Percentiles rank a stretch among this genome's conserved stretches.
Conservation (phyloP, 768 basidiomycete genomes). For the Kwoniella sp. region DNA sequence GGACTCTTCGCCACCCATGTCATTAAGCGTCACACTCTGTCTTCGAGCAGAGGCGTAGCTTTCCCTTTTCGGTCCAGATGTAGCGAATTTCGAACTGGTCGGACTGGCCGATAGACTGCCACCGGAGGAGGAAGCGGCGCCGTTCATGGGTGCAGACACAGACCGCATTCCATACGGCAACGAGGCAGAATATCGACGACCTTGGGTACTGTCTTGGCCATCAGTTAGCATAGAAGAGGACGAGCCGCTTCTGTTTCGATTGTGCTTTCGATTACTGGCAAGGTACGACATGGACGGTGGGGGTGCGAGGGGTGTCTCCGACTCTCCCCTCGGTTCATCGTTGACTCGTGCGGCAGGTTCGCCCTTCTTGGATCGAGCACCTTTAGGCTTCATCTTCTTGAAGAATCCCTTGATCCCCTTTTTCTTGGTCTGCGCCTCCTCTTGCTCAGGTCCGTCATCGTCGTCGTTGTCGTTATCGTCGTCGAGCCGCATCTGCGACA, state of each 20-base stretch:
- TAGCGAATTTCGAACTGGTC: constrained; percentile 43
- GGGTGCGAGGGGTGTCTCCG: constrained; percentile 70
- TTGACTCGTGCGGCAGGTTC: constrained; percentile 10
- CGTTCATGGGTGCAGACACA: constrained; percentile 49
- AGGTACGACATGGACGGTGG: constrained; percentile 90
- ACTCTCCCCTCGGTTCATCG: constrained; percentile 15
- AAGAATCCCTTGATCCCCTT: constrained; percentile 56
- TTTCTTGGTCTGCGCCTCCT: constrained; percentile 47
- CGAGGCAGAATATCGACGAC: constrained; percentile 13
- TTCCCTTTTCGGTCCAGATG: constrained; percentile 27
- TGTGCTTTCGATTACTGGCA: constrained; percentile 58
- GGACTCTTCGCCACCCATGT: constrained; percentile 8
- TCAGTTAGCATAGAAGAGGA: constrained; percentile 40
- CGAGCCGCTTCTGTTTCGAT: constrained; percentile 39
- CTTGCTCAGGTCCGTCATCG: constrained; percentile 27
- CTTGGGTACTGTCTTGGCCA: constrained; percentile 13
- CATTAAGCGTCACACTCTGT: constrained; percentile 5
- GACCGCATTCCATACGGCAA: constrained; percentile 36
- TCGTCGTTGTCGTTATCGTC: too few relatives aligned
- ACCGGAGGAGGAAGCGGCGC: constrained; percentile 29
- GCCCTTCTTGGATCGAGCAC: constrained; percentile 23
- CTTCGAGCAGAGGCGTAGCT: constrained; percentile 29
- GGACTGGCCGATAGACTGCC: constrained; percentile 49
- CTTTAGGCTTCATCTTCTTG: constrained; percentile 50
- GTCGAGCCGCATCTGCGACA: constrained; percentile 34